Conservation (phyloP, 2,329 filamentous ascomycete species). For the Colletotrichum tanaceti region DNA sequence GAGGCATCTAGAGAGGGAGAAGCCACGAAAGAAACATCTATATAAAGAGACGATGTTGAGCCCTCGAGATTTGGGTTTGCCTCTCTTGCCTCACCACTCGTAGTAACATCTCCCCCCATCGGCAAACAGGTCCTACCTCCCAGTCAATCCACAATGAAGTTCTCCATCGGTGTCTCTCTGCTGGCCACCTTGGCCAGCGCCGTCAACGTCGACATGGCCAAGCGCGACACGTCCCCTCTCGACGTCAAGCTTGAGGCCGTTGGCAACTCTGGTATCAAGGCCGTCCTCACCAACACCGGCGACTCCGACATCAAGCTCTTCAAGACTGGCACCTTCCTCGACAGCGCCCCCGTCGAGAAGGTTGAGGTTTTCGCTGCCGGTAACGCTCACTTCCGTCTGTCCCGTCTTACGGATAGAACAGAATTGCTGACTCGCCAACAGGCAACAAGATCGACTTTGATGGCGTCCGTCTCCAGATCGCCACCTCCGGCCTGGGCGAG, state of each 20-base stretch:
- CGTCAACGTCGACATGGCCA: slow-evolving; percentile 37
- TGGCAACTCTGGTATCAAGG: slow-evolving; percentile 61
- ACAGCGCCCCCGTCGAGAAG: slow-evolving; percentile 62
- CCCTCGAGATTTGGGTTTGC: background rate
- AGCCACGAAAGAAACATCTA: background rate
- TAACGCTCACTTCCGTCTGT: slow-evolving; percentile 39
- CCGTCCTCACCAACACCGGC: slow-evolving; percentile 62
- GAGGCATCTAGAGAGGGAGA: background rate
- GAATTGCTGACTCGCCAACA: slow-evolving; percentile 2
- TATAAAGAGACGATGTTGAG: slow-evolving; percentile 15
- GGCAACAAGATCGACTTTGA: slow-evolving; percentile 58
- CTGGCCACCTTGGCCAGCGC: slow-evolving; percentile 35
- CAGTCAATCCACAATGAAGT: slow-evolving; percentile 29
- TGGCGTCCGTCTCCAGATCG: slow-evolving; percentile 63
- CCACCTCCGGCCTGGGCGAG: slow-evolving; percentile 57
- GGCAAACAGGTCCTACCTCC: slow-evolving; percentile 6
- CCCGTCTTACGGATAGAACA: too few species aligned
- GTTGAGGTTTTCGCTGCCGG: slow-evolving; percentile 58
- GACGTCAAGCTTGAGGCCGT: slow-evolving; percentile 55
- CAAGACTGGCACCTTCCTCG: slow-evolving; percentile 62
- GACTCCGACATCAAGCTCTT: slow-evolving; percentile 58
- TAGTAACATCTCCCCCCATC: background rate
- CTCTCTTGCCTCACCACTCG: slow-evolving; percentile 4
- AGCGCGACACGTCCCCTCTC: slow-evolving; percentile 45
- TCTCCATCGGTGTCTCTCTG: slow-evolving; percentile 28